Conservation (phyloP, 768 basidiomycete genomes). For the Lactarius deliciosus region DNA sequence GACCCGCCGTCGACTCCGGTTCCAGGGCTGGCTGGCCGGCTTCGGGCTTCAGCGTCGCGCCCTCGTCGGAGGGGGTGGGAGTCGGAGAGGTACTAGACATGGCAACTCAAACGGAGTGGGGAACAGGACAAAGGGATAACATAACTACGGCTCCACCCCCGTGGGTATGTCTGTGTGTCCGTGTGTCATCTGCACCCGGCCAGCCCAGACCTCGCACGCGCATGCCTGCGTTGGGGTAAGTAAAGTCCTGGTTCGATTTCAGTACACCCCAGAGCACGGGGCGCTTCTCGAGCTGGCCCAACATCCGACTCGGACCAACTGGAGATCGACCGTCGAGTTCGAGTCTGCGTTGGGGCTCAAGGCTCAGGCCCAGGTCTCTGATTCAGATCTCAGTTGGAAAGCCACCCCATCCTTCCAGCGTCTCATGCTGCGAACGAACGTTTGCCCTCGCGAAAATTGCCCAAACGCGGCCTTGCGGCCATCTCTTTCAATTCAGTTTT, state of each 20-base stretch:
- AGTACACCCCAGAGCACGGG: not conserved
- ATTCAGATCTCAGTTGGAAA: not conserved
- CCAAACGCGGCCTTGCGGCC: not conserved
- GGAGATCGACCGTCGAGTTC: not conserved
- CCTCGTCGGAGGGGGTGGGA: not conserved
- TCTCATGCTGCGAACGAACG: not conserved
- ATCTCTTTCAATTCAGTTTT: not conserved
- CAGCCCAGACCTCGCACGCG: not conserved
- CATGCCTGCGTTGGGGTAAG: not conserved
- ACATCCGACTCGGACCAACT: not conserved
- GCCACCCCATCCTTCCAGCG: not conserved
- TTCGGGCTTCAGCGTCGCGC: not conserved
- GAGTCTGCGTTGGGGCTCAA: not conserved
- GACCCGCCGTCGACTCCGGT: not conserved
- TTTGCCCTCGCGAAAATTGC: not conserved
- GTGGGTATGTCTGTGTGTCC: not conserved
- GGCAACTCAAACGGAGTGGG: not conserved
- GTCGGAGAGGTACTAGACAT: not conserved
- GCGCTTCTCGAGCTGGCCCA: not conserved
- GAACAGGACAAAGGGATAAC: not conserved
- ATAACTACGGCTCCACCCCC: not conserved
- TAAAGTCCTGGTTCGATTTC: not conserved
- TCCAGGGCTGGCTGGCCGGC: not conserved
- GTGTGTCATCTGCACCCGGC: not conserved
- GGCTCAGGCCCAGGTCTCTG: not conserved